Evolutionary conservation across 2,329 filamentous ascomycete species (phyloP).

Genomic region (Truncatella angustata): DNA sequence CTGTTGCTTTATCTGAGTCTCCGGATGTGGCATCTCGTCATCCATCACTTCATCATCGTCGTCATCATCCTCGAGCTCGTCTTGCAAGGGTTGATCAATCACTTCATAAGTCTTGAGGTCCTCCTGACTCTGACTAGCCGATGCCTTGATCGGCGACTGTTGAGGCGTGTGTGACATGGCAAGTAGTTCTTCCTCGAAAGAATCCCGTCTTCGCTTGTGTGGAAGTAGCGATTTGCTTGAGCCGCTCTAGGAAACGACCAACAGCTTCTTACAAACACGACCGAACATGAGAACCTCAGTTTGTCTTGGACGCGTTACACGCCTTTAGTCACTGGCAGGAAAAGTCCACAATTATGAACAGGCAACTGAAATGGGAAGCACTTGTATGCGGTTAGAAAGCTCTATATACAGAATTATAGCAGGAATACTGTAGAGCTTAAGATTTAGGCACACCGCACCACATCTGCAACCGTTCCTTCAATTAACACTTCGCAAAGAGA

Average conservation of each 20-base stretch:
- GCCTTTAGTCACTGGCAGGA: conserved; percentile 1
- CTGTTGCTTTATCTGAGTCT: conserved; percentile 2
- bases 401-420: neutral
- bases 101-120: conserved; percentile 6
- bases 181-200: neutral
- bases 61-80: neutral
- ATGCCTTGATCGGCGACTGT: conserved; percentile 2
- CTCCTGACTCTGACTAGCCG: conserved; percentile 11
- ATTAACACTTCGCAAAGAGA: conserved; percentile 5
- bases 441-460: neutral
- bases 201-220: neutral
- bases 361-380: neutral
- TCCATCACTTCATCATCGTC: neutral
- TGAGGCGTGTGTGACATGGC: conserved; percentile 7
- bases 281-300: neutral
- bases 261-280: conserved; percentile 3
- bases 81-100: neutral
- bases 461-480: neutral
- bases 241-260: neutral
- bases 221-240: neutral
- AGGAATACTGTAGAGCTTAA: neutral
- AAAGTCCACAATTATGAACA: neutral
- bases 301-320: neutral
- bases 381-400: neutral
- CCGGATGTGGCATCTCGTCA: neutral